A percentile compares a stretch with the other conserved stretches of the same genome.
Conservation (phyloP, 2,329 filamentous ascomycete genomes). For the Shiraia sp. region DNA sequence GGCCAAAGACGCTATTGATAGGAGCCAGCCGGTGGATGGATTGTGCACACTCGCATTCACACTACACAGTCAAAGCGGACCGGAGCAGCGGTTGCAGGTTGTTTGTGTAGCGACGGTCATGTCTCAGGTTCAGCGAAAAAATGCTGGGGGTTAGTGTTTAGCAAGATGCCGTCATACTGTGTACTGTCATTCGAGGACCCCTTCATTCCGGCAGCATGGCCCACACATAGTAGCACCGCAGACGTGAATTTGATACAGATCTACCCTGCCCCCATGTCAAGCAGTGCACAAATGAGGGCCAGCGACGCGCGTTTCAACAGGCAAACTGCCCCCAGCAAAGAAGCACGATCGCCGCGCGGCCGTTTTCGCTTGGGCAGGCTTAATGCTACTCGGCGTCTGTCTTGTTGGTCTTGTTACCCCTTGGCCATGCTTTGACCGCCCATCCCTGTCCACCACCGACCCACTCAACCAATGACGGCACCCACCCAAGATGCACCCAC, state of each 20-base stretch:
- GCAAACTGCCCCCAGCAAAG: conserved; percentile 4
- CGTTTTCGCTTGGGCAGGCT: conserved; percentile 16
- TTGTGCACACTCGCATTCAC: too few species aligned
- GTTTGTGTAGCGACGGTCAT: too few species aligned
- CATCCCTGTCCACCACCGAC: conserved; percentile 12
- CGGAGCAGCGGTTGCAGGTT: too few species aligned
- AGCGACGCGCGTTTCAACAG: conserved; percentile 18
- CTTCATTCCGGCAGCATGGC: too few species aligned
- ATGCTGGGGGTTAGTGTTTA: too few species aligned
- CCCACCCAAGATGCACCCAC: too few species aligned
- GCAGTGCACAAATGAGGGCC: conserved; percentile 1
- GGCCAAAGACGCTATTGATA: too few species aligned
- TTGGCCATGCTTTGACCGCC: conserved; percentile 13
- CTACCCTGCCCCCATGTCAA: conserved; percentile 7
- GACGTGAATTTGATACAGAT: conserved; percentile 14
- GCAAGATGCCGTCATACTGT: too few species aligned
- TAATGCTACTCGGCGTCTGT: conserved; percentile 10
- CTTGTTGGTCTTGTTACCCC: conserved; percentile 14
- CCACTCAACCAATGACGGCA: neutral
- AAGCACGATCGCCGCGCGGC: conserved; percentile 15
- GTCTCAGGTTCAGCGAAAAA: too few species aligned
- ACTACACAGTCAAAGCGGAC: too few species aligned
- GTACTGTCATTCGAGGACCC: neutral
- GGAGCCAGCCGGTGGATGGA: too few species aligned
- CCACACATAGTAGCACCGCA: neutral